Percentiles rank a stretch among this genome's conserved stretches.
These are phyloP conservation scores for Coniochaeta sp. DNA, from an alignment of 2,329 filamentous ascomycete genomes.

Conservation along the genomic window DNA sequence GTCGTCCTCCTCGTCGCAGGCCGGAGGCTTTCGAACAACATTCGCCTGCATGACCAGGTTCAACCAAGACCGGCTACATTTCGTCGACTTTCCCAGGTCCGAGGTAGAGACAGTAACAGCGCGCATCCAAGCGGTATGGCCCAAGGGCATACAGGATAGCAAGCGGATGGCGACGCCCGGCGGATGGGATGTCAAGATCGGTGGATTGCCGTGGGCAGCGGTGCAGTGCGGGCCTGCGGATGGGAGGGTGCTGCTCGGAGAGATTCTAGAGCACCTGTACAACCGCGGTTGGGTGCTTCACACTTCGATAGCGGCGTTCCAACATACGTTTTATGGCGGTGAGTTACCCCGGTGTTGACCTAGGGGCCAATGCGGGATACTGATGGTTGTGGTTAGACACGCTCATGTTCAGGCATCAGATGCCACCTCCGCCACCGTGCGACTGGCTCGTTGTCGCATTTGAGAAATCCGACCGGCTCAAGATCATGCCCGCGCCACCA, in stretches of 20 bases:
- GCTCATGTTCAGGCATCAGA: too few species aligned
- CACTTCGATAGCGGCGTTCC: too few species aligned
- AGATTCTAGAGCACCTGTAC: too few species aligned
- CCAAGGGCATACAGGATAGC: neutral
- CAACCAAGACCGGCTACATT: neutral
- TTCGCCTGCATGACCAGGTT: neutral
- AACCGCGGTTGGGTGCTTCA: too few species aligned
- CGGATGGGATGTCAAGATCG: neutral
- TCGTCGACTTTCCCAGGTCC: neutral
- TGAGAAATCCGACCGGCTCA: neutral
- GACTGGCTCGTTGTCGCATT: too few species aligned
- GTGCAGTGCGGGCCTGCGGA: too few species aligned
- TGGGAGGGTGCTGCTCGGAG: too few species aligned
- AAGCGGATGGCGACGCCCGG: neutral
- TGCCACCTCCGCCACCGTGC: too few species aligned
- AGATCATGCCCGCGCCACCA: neutral
- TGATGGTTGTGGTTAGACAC: too few species aligned
- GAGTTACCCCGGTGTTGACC: too few species aligned
- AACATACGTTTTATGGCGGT: too few species aligned
- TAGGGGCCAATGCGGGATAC: too few species aligned
- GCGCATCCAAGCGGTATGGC: neutral
- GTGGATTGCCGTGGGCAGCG: neutral
- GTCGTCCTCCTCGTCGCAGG: neutral
- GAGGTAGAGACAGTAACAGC: neutral
- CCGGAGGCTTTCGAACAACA: neutral